Evolutionary conservation across 257 asterid genomes (phyloP).

Genomic region (Penstemon newberryi): DNA sequence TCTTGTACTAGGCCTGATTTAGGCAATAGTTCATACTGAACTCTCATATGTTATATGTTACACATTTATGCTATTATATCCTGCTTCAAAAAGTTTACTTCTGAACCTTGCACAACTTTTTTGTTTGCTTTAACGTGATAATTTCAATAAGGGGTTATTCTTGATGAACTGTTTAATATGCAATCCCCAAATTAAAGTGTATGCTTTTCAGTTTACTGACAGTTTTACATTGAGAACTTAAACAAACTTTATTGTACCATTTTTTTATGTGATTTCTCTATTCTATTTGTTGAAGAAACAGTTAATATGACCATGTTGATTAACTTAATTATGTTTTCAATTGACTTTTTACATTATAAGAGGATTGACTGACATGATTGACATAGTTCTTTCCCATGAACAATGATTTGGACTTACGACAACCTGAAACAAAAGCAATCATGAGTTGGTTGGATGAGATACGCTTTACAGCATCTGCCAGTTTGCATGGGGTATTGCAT

Average conservation of each 20-base stretch:
- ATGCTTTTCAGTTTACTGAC: not conserved
- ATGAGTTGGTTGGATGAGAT: slow-evolving; percentile 76
- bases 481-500: slow-evolving; percentile 85
- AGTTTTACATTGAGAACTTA: not conserved
- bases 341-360: slow-evolving; percentile 35
- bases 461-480: slow-evolving; percentile 89
- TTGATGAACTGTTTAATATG: no score
- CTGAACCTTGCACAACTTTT: not conserved
- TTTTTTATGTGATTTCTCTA: not conserved
- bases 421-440: slow-evolving; percentile 97
- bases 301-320: not conserved
- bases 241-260: not conserved
- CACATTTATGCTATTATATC: not conserved
- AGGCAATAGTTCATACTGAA: no score
- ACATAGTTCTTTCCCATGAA: slow-evolving; percentile 90
- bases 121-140: not conserved
- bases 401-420: slow-evolving; percentile 72
- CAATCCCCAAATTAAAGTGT: no score
- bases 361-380: slow-evolving; percentile 60
- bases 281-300: not conserved
- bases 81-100: not conserved
- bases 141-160: no score
- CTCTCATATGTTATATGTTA: not conserved
- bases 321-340: not conserved
- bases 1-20: not conserved